Percentiles rank a stretch among this genome's conserved stretches.
These are phyloP conservation scores for Cladosporium oxysporum DNA, from an alignment of 2,329 filamentous ascomycete genomes.

Conservation along the genomic window DNA sequence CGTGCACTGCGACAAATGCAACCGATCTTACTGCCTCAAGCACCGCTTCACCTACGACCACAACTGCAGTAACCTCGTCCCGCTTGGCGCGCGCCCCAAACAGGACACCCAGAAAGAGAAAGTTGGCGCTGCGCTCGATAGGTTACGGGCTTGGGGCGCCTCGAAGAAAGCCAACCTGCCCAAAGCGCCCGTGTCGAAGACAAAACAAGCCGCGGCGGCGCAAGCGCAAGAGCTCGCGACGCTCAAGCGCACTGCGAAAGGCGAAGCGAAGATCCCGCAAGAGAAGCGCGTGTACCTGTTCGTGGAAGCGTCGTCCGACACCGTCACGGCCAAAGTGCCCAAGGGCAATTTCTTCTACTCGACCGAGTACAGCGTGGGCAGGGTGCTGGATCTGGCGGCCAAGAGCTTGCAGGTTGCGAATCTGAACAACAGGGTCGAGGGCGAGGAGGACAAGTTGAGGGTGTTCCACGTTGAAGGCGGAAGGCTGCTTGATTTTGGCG, in stretches of 20 bases:
- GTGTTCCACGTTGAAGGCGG: conserved; percentile 95
- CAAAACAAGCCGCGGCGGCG: conserved; percentile 59
- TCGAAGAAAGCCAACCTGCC: conserved; percentile 55
- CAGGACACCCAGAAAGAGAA: conserved; percentile 59
- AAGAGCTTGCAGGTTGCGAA: conserved; percentile 77
- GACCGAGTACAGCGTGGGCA: conserved; percentile 82
- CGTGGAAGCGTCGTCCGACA: conserved; percentile 87
- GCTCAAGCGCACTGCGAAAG: conserved; percentile 85
- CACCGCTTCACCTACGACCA: conserved; percentile 80
- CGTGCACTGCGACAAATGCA: conserved; percentile 71
- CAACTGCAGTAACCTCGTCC: conserved; percentile 74
- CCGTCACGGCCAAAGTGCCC: conserved; percentile 78
- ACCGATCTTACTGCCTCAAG: conserved; percentile 74
- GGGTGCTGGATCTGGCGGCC: conserved; percentile 77
- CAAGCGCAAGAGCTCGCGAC: conserved; percentile 70
- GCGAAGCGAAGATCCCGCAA: conserved; percentile 74
- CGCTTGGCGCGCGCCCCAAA: conserved; percentile 54
- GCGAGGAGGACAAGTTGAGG: conserved; percentile 76
- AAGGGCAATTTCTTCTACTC: conserved; percentile 56
- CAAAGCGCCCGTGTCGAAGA: conserved; percentile 48
- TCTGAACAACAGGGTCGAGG: conserved; percentile 73
- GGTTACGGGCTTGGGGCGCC: conserved; percentile 76
- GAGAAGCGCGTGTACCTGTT: conserved; percentile 90
- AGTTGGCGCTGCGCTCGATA: conserved; percentile 72
- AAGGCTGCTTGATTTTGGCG: conserved; percentile 79